phyloP scores from a whole-genome alignment of 176 grass and related monocot species.

The Hsuehochloa calcarea region DNA sequence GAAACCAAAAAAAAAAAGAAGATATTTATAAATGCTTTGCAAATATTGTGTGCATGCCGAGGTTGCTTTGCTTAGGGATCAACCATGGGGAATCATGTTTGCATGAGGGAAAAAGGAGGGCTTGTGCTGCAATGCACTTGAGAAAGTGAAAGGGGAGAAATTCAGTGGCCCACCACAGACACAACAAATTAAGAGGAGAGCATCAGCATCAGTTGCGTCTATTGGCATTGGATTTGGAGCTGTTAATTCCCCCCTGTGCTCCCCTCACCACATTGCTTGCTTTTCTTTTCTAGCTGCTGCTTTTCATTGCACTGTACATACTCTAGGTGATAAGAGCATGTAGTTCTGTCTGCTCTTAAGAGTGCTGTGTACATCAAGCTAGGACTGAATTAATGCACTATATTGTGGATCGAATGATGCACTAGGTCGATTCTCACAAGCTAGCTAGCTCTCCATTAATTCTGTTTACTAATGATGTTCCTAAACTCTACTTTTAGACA shows the following conservation, averaged over 20 bases:
- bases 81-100: constrained; percentile 39
- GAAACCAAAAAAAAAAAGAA: too few species aligned
- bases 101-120: constrained; percentile 29
- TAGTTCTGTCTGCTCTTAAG: too few species aligned
- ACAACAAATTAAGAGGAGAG: background rate
- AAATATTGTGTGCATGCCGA: background rate
- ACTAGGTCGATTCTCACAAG: too few species aligned
- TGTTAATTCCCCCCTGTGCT: background rate
- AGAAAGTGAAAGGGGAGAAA: constrained; percentile 28
- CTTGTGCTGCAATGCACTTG: constrained; percentile 30
- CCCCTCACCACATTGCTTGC: background rate
- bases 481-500: too few species aligned
- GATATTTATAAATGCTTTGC: background rate
- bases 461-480: too few species aligned
- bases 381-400: too few species aligned
- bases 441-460: too few species aligned
- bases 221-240: background rate
- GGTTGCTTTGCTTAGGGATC: constrained; percentile 36
- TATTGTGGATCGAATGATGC: too few species aligned
- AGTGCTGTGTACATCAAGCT: too few species aligned
- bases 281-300: background rate
- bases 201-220: background rate
- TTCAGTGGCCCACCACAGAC: constrained; percentile 14
- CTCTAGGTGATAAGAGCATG: background rate
- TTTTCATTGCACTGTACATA: background rate